Percentiles rank a stretch among this genome's conserved stretches.
Conservation (phyloP, 2,329 filamentous ascomycete genomes). For the Aspergillus thermomutatus region DNA sequence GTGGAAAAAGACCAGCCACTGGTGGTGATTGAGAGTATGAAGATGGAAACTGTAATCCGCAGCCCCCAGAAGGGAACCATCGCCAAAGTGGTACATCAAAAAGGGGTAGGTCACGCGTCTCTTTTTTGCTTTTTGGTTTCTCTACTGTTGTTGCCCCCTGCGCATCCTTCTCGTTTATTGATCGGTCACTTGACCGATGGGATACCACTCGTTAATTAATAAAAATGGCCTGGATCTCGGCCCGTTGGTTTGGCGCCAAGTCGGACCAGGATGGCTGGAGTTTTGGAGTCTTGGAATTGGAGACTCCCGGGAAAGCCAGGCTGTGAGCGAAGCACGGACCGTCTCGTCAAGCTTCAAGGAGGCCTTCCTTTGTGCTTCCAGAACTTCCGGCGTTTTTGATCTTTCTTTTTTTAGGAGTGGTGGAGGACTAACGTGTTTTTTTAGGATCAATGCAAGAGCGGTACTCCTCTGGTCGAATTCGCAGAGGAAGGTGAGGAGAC, state of each 20-base stretch:
- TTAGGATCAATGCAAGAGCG: constrained; percentile 74
- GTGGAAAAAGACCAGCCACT: constrained; percentile 84
- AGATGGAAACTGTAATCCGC: constrained; percentile 82
- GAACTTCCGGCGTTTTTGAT: constrained; percentile 1
- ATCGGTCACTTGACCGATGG: neutral
- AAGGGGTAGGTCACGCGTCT: constrained; percentile 58
- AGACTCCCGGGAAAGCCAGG: neutral
- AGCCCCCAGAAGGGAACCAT: constrained; percentile 70
- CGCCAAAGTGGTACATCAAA: constrained; percentile 69
- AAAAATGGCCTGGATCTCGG: neutral
- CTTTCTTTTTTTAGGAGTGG: neutral
- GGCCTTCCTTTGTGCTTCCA: constrained; percentile 14
- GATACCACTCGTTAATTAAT: neutral
- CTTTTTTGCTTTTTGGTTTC: constrained; percentile 1
- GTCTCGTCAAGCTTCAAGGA: constrained; percentile 9
- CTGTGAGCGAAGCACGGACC: constrained; percentile 6
- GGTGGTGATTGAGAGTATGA: constrained; percentile 89
- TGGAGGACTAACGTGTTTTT: constrained; percentile 22
- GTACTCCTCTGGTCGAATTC: constrained; percentile 71
- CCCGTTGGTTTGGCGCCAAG: neutral
- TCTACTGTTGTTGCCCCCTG: neutral
- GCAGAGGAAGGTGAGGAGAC: constrained; percentile 46
- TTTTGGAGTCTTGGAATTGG: neutral
- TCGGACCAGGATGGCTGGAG: neutral
- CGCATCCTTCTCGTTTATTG: constrained; percentile 5